Evolutionary conservation across 2,329 filamentous ascomycete genomes (phyloP), one percentile per base, ranked within the genome.

Genomic region (Fusarium sambucinum): DNA sequence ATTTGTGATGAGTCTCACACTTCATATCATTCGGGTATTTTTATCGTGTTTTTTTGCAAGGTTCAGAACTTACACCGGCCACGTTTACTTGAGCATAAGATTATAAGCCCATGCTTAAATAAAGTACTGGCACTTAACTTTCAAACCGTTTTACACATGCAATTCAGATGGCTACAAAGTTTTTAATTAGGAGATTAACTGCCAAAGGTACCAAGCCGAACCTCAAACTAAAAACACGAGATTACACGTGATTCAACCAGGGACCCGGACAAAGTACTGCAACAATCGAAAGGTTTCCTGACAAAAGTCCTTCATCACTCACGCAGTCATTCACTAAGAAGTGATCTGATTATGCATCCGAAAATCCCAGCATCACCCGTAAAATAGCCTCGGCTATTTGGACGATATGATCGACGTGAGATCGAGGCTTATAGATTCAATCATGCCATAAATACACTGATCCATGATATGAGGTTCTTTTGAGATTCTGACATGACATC

Each of bases 401-500:
- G n/a, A 21, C 12, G 27, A 23, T 27, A 19, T 63, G 37, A 35
- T 58, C 37, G 41, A 47, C 21, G 32, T 41, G 17, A 32, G 41
- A 42, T 53, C 35, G 33, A 64, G 54, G 47, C 32, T 37, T 19
- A 21, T 59, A 21, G 46, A 41, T 53, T 54, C 33, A 32, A 56
- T 61, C 56, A 44, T 41, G 44, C 60, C 52, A 69, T 37, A 33
- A 45, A 53, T n/a, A 51, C 27, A 16, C 7, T 30, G 37, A 55
- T 56, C 42, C 37, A 73, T 72, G 58, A 51, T 54, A 55, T 68
- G 69, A 72, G 65, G 67, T 69, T 68, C 54, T 45, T 61, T 66
- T 63, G 38, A 17, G 61, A 61, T 73, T 69, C 58, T 62, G 35
- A 57, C 46, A 57, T 50, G 60, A 45, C 23, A 56, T 47, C 55